Conservation (phyloP, 768 basidiomycete species). For the Rhizopogon salebrosus region DNA sequence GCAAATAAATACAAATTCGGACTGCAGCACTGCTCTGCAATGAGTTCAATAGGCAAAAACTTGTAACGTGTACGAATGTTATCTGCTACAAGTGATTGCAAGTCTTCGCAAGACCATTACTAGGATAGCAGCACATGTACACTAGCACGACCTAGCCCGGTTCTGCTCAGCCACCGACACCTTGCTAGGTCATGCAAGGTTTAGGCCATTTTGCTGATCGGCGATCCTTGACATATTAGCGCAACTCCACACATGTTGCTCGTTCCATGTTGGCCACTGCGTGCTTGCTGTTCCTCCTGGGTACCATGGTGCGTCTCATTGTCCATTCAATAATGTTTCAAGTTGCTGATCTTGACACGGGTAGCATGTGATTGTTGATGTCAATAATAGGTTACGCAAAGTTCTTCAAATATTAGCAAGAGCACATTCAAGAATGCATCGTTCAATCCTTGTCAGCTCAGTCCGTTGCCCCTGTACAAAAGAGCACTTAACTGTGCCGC, state of each 20-base stretch:
- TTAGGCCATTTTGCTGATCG: too few species aligned
- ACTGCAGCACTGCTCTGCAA: too few species aligned
- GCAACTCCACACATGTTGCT: not conserved
- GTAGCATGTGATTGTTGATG: conserved; percentile 2
- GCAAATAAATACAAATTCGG: too few species aligned
- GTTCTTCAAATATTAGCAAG: conserved; percentile 2
- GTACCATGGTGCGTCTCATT: not conserved
- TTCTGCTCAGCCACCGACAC: too few species aligned
- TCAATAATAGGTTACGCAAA: not conserved
- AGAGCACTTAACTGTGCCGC: not conserved
- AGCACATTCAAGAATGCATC: conserved; percentile 9
- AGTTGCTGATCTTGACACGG: not conserved
- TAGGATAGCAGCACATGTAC: too few species aligned
- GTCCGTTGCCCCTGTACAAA: not conserved
- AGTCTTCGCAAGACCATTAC: too few species aligned
- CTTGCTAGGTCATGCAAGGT: too few species aligned
- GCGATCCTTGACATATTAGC: conserved; percentile 2
- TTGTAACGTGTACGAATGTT: too few species aligned
- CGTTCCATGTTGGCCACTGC: not conserved
- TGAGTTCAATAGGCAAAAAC: too few species aligned
- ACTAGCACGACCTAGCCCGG: too few species aligned
- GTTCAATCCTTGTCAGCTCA: conserved; percentile 10
- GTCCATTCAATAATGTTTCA: not conserved
- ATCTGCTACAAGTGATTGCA: too few species aligned
- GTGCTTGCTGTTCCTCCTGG: conserved; percentile 1